These are phyloP conservation scores for Diaporthe helianthi DNA, from an alignment of 2,329 filamentous ascomycete species.

Conservation along the genomic window DNA sequence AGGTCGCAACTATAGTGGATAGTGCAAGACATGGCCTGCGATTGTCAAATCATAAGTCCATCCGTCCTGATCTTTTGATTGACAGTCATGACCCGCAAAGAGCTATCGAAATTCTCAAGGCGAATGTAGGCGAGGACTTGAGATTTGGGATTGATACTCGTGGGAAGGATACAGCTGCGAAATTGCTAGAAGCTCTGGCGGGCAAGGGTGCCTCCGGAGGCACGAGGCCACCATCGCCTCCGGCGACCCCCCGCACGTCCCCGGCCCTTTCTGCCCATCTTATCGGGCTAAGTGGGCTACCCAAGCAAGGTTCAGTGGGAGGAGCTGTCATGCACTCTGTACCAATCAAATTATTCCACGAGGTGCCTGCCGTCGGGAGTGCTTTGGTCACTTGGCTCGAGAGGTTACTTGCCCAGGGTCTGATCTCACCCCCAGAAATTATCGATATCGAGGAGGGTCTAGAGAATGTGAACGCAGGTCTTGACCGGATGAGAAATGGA, in stretches of 20 bases:
- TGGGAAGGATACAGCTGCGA: slow-evolving; percentile 67
- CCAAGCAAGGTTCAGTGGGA: slow-evolving; percentile 57
- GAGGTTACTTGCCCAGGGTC: slow-evolving; percentile 60
- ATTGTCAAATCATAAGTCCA: slow-evolving; percentile 53
- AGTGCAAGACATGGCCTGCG: slow-evolving; percentile 69
- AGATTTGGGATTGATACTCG: slow-evolving; percentile 74
- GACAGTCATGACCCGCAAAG: slow-evolving; percentile 71
- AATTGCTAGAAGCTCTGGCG: slow-evolving; percentile 61
- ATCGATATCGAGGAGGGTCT: slow-evolving; percentile 69
- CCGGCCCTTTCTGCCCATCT: slow-evolving; percentile 57
- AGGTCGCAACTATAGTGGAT: slow-evolving; percentile 71
- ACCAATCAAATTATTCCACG: slow-evolving; percentile 79
- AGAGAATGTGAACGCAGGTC: slow-evolving; percentile 69
- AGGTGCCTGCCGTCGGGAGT: slow-evolving; percentile 68
- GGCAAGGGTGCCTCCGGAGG: slow-evolving; percentile 35
- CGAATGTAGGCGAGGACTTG: slow-evolving; percentile 62
- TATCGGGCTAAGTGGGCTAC: slow-evolving; percentile 71
- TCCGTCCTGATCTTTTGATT: slow-evolving; percentile 68
- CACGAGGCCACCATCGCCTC: slow-evolving; percentile 44
- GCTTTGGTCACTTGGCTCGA: slow-evolving; percentile 72
- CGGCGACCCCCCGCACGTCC: slow-evolving; percentile 47
- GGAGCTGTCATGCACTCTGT: slow-evolving; percentile 67
- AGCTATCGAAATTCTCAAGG: slow-evolving; percentile 69
- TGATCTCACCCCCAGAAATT: slow-evolving; percentile 68
- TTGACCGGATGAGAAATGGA: slow-evolving; percentile 71